phyloP scores from a whole-genome alignment of 306 rosid genomes.

The Begonia loranthoides region DNA sequence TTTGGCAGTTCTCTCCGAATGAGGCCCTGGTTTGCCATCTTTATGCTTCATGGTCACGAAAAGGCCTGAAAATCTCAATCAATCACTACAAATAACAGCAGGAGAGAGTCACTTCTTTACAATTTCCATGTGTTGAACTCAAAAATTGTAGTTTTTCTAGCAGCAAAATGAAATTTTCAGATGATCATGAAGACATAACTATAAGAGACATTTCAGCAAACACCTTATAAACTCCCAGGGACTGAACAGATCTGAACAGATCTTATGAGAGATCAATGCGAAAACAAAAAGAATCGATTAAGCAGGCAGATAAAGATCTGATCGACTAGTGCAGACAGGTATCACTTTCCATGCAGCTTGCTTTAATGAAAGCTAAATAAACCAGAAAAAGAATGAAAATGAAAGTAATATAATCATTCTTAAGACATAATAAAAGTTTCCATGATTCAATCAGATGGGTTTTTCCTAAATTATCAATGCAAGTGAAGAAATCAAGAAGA shows the following conservation, averaged over 20 bases:
- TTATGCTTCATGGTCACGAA: slow-evolving; percentile 61
- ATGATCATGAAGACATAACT: no score
- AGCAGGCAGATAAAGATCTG: slow-evolving; percentile 27
- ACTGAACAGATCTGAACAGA: neutral
- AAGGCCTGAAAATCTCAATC: slow-evolving; percentile 28
- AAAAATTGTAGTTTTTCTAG: no score
- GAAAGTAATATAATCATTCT: slow-evolving; percentile 21
- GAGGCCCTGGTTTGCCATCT: slow-evolving; percentile 66
- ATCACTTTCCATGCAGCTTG: slow-evolving; percentile 22
- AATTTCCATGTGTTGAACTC: neutral
- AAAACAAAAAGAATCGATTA: slow-evolving; percentile 6
- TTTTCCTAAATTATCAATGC: slow-evolving; percentile 11
- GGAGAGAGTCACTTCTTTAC: neutral
- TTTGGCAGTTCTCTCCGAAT: slow-evolving; percentile 36
- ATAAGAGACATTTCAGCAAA: no score
- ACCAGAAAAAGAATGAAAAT: slow-evolving; percentile 7
- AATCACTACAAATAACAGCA: no score
- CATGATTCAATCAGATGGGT: slow-evolving; percentile 23
- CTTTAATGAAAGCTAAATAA: slow-evolving; percentile 21
- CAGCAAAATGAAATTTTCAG: no score
- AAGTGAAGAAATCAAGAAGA: neutral
- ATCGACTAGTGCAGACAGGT: slow-evolving; percentile 34
- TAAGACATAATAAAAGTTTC: slow-evolving; percentile 36
- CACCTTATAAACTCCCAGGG: no score
- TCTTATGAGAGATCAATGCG: no score